A percentile compares a stretch with the other conserved stretches of the same genome.
phyloP scores from a whole-genome alignment of 352 stramenopile species.

The Pythium catenulatum region DNA sequence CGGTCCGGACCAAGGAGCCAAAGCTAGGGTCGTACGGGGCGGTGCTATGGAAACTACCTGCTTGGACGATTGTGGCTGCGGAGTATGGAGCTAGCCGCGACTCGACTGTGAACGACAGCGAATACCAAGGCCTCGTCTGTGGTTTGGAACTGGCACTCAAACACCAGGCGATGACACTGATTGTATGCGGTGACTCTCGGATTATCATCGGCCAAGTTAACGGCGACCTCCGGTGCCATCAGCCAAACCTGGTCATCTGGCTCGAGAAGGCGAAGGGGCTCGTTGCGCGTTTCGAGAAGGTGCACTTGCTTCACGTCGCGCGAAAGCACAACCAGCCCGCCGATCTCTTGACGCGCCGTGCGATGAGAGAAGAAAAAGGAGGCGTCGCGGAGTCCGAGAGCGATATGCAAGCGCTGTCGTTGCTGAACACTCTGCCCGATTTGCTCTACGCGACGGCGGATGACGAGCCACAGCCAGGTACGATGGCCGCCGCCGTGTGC shows the following conservation, averaged over 20 bases:
- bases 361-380: not conserved
- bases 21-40: not conserved
- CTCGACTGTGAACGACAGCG: slow-evolving; percentile 10
- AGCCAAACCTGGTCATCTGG: not conserved
- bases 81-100: not conserved
- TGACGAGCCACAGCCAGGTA: not conserved
- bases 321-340: slow-evolving; percentile 11
- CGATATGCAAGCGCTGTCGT: not conserved
- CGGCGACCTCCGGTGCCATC: not conserved
- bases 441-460: not conserved
- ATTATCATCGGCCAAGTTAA: slow-evolving; percentile 19
- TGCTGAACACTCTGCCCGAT: slow-evolving; percentile 1
- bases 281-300: not conserved
- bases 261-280: not conserved
- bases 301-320: slow-evolving; percentile 1
- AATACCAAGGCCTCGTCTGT: not conserved
- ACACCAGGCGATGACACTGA: not conserved
- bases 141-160: not conserved
- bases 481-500: too few relatives aligned
- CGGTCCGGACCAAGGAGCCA: not conserved
- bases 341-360: not conserved
- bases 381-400: not conserved
- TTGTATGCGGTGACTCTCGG: slow-evolving; percentile 2
- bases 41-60: not conserved
- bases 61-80: not conserved